Conservation (phyloP, 371 early-diverging fungal species). For the Lichtheimia hyalospora region DNA sequence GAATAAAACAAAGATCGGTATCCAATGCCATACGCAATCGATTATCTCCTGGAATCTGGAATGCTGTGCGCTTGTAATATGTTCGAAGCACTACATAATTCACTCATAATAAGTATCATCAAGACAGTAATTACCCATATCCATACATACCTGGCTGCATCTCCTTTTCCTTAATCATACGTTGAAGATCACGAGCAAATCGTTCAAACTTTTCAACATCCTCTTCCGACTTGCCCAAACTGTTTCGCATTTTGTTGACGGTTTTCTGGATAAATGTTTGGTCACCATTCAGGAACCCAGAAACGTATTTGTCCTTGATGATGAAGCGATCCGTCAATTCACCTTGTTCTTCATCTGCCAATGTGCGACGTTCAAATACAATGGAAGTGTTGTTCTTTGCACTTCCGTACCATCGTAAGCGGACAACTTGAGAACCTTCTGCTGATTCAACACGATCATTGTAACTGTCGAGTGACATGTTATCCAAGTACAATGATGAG, state of each 20-base stretch:
- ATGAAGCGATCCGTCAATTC: slow-evolving; percentile 96
- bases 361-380: slow-evolving; percentile 97
- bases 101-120: background rate
- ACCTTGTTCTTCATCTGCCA: slow-evolving; percentile 97
- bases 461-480: slow-evolving; percentile 89
- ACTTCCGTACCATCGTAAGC: slow-evolving; percentile 92
- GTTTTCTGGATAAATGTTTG: slow-evolving; percentile 73
- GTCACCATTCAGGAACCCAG: slow-evolving; percentile 80
- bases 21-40: slow-evolving; percentile 97
- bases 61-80: slow-evolving; percentile 98
- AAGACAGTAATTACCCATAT: background rate
- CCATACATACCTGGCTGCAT: background rate
- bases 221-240: slow-evolving; percentile 70
- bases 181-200: slow-evolving; percentile 83
- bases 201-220: slow-evolving; percentile 74
- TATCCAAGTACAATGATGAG: slow-evolving; percentile 96
- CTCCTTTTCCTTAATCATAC: slow-evolving; percentile 70
- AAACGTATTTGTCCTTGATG: slow-evolving; percentile 94
- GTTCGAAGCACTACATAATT: slow-evolving; percentile 64
- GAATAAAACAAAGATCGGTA: slow-evolving; percentile 97
- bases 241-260: slow-evolving; percentile 80
- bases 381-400: slow-evolving; percentile 61
- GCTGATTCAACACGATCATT: slow-evolving; percentile 88
- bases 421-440: slow-evolving; percentile 90
- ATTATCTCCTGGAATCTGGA: slow-evolving; percentile 98